Conservation (phyloP, 495 filamentous ascomycete species). For the Penicillium nucicola region DNA sequence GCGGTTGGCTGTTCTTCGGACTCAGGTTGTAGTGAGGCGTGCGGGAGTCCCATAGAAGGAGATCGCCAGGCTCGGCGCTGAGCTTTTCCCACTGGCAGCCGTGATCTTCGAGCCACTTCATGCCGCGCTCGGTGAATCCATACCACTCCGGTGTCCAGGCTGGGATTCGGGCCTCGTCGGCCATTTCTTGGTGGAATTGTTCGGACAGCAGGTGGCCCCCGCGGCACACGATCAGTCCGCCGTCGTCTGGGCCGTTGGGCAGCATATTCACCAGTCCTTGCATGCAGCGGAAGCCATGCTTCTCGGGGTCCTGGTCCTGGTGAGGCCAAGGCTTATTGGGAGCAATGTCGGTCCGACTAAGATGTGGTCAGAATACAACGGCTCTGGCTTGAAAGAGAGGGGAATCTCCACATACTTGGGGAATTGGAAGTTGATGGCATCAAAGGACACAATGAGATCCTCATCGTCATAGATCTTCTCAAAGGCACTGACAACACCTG, state of each 20-base stretch:
- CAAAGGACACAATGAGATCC: conserved; percentile 46
- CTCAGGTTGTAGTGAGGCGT: conserved; percentile 38
- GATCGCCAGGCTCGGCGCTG: conserved; percentile 38
- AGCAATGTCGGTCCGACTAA: conserved; percentile 30
- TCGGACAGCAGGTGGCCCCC: conserved; percentile 32
- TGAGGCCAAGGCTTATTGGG: conserved; percentile 46
- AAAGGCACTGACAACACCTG: conserved; percentile 39
- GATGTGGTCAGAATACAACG: background rate
- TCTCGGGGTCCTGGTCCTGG: conserved; percentile 42
- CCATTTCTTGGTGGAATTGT: conserved; percentile 34
- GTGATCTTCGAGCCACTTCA: conserved; percentile 37
- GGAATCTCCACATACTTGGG: conserved; percentile 19
- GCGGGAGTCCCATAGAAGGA: conserved; percentile 43
- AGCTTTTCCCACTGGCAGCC: conserved; percentile 37
- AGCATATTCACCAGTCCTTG: conserved; percentile 47
- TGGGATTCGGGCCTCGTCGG: conserved; percentile 30
- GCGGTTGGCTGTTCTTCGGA: conserved; percentile 17
- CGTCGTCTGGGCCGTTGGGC: conserved; percentile 42
- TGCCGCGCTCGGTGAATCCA: conserved; percentile 34
- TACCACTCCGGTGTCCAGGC: conserved; percentile 40
- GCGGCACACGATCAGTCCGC: conserved; percentile 37
- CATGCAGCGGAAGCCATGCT: conserved; percentile 42
- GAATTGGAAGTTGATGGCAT: conserved; percentile 41
- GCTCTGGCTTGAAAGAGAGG: no score
- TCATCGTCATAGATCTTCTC: conserved; percentile 37